These are phyloP conservation scores for Diddensiella caesifluorescens DNA, from an alignment of 805 yeast species.

Conservation along the genomic window DNA sequence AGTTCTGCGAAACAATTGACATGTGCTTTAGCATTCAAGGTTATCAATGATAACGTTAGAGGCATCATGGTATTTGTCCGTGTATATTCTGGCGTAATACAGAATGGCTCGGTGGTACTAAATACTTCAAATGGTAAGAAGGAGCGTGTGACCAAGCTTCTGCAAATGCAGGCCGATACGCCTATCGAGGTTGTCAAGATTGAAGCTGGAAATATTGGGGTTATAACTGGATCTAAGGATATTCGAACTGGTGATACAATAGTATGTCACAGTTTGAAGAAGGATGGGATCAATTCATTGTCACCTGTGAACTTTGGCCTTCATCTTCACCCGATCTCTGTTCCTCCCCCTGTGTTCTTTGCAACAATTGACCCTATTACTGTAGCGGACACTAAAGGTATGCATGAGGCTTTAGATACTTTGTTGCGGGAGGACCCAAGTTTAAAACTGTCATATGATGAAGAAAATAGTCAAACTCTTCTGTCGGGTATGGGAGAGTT, in stretches of 20 bases:
- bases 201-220: slow-evolving; percentile 84
- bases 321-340: slow-evolving; percentile 64
- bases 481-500: slow-evolving; percentile 97
- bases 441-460: slow-evolving; percentile 59
- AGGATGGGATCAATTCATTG: slow-evolving; percentile 45
- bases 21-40: slow-evolving; percentile 86
- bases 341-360: slow-evolving; percentile 92
- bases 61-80: slow-evolving; percentile 83
- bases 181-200: slow-evolving; percentile 66
- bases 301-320: slow-evolving; percentile 41
- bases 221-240: slow-evolving; percentile 65
- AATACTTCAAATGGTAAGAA: slow-evolving; percentile 68
- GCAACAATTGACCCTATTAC: slow-evolving; percentile 78
- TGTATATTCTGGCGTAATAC: slow-evolving; percentile 77
- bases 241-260: slow-evolving; percentile 89
- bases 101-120: slow-evolving; percentile 53
- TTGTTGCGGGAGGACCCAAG: slow-evolving; percentile 90
- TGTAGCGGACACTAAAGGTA: slow-evolving; percentile 68
- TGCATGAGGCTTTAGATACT: slow-evolving; percentile 63
- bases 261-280: slow-evolving; percentile 52
- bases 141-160: slow-evolving; percentile 60
- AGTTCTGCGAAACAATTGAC: slow-evolving; percentile 50
- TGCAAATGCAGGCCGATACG: slow-evolving; percentile 82
- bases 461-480: slow-evolving; percentile 83
- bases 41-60: slow-evolving; percentile 69